A percentile compares a stretch with the other conserved stretches of the same genome.
Conservation (phyloP, 148 eudicot species). For the Arbutus unedo region DNA sequence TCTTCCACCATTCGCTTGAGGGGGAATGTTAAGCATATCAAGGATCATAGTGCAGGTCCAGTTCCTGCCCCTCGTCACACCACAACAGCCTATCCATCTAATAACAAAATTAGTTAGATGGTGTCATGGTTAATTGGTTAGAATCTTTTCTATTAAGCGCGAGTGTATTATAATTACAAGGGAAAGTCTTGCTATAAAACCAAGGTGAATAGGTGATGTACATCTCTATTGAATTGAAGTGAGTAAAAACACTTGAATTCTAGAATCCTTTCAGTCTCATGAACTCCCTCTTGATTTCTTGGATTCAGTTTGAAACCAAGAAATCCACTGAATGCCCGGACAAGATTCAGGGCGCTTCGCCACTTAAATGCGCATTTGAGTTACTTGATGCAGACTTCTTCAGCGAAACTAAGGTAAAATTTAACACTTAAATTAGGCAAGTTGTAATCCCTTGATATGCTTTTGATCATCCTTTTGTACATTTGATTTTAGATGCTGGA, state of each 20-base stretch:
- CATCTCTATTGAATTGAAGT: not conserved
- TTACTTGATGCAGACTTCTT: conserved; percentile 73
- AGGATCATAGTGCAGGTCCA: too few species aligned
- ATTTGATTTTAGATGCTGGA: conserved; percentile 47
- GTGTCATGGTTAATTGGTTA: too few species aligned
- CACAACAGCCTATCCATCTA: too few species aligned
- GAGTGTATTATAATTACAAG: too few species aligned
- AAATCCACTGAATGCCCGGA: conserved; percentile 20
- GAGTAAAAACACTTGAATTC: too few species aligned
- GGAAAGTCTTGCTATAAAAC: too few species aligned
- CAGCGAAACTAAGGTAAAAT: conserved; percentile 47
- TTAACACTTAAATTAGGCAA: not conserved
- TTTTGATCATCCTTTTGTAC: not conserved
- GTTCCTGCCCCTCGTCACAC: too few species aligned
- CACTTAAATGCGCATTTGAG: conserved; percentile 33
- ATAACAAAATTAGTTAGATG: too few species aligned
- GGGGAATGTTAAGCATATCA: too few species aligned
- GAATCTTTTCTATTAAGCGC: too few species aligned
- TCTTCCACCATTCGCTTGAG: too few species aligned
- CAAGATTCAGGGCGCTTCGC: conserved; percentile 21
- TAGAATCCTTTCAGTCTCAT: not conserved
- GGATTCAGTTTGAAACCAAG: conserved; percentile 21
- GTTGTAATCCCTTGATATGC: not conserved
- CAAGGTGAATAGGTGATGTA: conserved; percentile 14
- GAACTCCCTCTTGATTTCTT: conserved; percentile 12